A percentile compares a stretch with the other conserved stretches of the same genome.
Evolutionary conservation across 2,329 filamentous ascomycete species (phyloP).

Genomic region (Penicillium sp.): DNA sequence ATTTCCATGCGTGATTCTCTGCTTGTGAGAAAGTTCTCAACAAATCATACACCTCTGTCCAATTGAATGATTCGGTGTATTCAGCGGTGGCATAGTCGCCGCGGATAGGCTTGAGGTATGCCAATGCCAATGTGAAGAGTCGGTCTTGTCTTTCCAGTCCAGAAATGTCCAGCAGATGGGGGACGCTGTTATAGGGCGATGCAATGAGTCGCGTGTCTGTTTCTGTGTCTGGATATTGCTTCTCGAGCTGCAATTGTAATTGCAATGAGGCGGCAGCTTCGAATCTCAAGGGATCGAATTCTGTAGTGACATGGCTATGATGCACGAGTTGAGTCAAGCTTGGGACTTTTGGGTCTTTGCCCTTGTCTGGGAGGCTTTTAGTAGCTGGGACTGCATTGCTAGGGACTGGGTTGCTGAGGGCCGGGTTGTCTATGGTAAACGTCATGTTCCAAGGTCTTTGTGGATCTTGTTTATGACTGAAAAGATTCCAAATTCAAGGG

Average conservation of each 20-base stretch:
- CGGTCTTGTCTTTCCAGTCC: constrained; percentile 65
- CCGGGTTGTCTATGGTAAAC: neutral
- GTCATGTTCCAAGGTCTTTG: neutral
- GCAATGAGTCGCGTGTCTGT: constrained; percentile 54
- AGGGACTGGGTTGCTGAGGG: neutral
- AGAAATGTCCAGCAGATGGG: constrained; percentile 71
- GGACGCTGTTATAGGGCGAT: constrained; percentile 71
- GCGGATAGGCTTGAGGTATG: constrained; percentile 60
- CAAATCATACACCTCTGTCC: constrained; percentile 61
- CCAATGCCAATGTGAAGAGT: constrained; percentile 71
- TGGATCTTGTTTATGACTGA: neutral
- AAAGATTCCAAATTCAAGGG: neutral
- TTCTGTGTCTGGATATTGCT: neutral
- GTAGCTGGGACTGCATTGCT: neutral
- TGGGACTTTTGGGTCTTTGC: neutral
- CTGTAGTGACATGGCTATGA: constrained; percentile 34
- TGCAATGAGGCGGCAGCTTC: constrained; percentile 37
- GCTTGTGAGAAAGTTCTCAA: constrained; percentile 54
- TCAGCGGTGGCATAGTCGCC: constrained; percentile 73
- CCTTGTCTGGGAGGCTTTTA: neutral
- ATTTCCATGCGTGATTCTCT: constrained; percentile 57
- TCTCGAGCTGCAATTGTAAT: constrained; percentile 19
- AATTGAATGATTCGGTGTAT: constrained; percentile 77
- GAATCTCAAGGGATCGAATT: constrained; percentile 37
- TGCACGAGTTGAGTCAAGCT: constrained; percentile 24